Evolutionary conservation across 2,329 filamentous ascomycete genomes (phyloP).

Genomic region (Aspergillus hiratsukae): DNA sequence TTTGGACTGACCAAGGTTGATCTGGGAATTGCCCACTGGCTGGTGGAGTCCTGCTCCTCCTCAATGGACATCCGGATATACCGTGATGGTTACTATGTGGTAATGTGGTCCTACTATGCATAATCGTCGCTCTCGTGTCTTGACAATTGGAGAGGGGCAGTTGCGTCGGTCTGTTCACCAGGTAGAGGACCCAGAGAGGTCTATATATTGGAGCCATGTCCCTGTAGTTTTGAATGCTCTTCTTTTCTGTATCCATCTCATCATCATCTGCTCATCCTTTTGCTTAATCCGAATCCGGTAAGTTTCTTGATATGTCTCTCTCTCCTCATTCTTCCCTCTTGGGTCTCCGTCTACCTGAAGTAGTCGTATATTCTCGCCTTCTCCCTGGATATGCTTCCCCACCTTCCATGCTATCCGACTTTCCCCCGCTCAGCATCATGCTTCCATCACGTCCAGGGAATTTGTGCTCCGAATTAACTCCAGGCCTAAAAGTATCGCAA

Average conservation of each 20-base stretch:
- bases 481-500: not conserved
- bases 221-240: conserved; percentile 2
- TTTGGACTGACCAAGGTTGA: not conserved
- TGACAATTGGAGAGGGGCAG: conserved; percentile 1
- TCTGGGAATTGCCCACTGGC: not conserved
- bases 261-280: conserved; percentile 3
- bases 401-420: not conserved
- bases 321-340: not conserved
- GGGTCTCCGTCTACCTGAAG: no score
- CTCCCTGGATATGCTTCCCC: not conserved
- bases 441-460: not conserved
- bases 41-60: not conserved
- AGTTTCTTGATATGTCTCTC: not conserved
- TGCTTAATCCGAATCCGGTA: not conserved
- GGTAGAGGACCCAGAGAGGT: not conserved
- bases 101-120: not conserved
- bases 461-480: not conserved
- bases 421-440: not conserved
- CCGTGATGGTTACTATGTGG: no score
- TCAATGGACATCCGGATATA: not conserved
- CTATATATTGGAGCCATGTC: conserved; percentile 18
- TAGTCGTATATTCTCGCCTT: not conserved
- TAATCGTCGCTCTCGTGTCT: not conserved
- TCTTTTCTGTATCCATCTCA: not conserved
- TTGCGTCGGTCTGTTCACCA: not conserved